Evolutionary conservation across 2,329 filamentous ascomycete genomes (phyloP).

Genomic region (Ceratocystis eucalypticola): DNA sequence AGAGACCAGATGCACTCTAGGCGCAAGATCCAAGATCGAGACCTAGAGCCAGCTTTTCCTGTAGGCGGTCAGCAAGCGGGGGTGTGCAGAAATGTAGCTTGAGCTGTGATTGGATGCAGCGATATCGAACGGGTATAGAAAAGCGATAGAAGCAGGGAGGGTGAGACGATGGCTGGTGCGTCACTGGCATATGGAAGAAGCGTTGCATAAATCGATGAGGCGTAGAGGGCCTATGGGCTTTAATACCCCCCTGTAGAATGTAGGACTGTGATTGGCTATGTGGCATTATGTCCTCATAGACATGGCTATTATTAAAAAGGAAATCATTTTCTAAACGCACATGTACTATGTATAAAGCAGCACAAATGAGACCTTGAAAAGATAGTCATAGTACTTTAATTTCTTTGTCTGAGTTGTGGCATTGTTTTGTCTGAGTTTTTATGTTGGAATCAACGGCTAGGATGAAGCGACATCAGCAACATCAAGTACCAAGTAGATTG

Average conservation of each 20-base stretch:
- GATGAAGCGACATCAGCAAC: too few species aligned
- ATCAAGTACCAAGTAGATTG: too few species aligned
- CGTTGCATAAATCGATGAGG: background rate
- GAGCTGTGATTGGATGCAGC: background rate
- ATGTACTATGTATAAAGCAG: too few species aligned
- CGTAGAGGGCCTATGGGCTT: too few species aligned
- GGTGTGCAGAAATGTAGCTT: background rate
- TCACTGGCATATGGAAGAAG: background rate
- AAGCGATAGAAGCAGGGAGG: background rate
- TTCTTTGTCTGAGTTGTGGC: too few species aligned
- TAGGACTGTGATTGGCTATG: background rate
- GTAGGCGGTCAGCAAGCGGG: background rate
- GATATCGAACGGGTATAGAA: background rate
- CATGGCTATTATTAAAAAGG: too few species aligned
- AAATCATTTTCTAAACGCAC: too few species aligned
- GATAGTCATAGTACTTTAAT: too few species aligned
- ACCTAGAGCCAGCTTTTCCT: background rate
- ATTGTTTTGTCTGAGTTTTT: too few species aligned
- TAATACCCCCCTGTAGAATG: background rate
- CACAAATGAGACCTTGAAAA: too few species aligned
- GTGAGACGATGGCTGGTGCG: background rate
- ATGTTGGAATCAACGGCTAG: too few species aligned
- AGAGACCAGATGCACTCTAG: background rate
- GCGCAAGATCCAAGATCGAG: background rate
- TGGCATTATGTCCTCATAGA: too few species aligned